Evolutionary conservation across 495 filamentous ascomycete species (phyloP), one percentile per base, ranked within the genome.

Genomic region (Tuber umbilicatum): DNA sequence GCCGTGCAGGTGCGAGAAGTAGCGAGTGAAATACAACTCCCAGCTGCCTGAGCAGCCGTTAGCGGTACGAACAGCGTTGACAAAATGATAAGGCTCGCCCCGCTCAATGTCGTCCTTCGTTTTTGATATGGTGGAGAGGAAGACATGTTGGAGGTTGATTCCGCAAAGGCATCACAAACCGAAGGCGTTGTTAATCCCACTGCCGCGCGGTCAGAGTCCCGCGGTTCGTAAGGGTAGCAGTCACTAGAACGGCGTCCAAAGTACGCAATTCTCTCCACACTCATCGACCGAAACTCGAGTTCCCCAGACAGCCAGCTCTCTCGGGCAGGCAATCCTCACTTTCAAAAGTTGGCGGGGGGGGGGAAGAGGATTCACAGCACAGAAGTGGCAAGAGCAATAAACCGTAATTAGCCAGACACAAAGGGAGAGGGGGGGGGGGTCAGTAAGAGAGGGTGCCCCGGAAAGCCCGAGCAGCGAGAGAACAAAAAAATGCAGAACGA

Each of bases 1-100:
- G 94, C 94, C 73, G 91, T 86, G 85, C 96, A 99, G 73, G 87
- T 85, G 35, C 88, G 92, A 38, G 96, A 97, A 60, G 87, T 90
- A 67, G 88, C 84, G 40, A 99, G 88, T 31, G 94, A 89, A 73
- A 99, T 89, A 81, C 96, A 99, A 73, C 73, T 73, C 39, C 75
- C 73, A 50, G 73, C 14, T 68, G 76, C 75, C 72, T 79, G 77
- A 75, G 77, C 77, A 70, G 77, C 64, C 45, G 76, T 31, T 64
- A 79, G 70, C 27, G 77, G 76, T 55, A 79, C 6, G 55, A 79
- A 70, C 55, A 78, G 40, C 35, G 75, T 74, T 21, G 77, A 79
- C 45, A 79, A n/a, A 45, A 72, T 70, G 39, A 75, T 64, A 72
- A 79, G 75, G 68, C 64, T 73, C 64, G 60, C 43, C 70, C 76